Conservation (phyloP, 495 filamentous ascomycete genomes). For the Daldinia grandis region DNA sequence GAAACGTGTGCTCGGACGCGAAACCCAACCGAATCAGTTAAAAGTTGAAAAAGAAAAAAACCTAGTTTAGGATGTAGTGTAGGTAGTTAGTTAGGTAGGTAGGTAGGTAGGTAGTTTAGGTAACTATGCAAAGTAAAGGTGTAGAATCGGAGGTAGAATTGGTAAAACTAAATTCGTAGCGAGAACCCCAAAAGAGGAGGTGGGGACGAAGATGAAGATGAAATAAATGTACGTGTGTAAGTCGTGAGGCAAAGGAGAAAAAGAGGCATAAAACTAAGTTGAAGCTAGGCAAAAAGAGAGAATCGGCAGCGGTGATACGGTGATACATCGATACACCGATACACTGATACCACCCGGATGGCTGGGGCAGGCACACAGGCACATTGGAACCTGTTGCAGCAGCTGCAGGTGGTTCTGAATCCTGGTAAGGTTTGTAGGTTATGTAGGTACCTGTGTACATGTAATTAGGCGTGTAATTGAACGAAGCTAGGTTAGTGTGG, state of each 20-base stretch:
- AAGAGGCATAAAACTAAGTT: neutral
- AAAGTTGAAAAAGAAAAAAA: neutral
- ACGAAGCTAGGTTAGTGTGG: neutral
- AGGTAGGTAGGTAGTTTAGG: neutral
- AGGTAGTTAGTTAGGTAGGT: no score
- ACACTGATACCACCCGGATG: slow-evolving; percentile 14
- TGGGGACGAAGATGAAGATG: neutral
- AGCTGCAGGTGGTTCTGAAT: neutral
- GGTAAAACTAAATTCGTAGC: slow-evolving; percentile 10
- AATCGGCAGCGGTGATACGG: neutral
- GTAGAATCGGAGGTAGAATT: slow-evolving; percentile 7
- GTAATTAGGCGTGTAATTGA: neutral
- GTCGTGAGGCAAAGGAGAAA: neutral
- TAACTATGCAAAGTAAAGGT: neutral
- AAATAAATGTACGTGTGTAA: neutral
- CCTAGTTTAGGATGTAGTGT: no score
- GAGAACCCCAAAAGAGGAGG: slow-evolving; percentile 28
- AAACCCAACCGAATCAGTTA: slow-evolving; percentile 19
- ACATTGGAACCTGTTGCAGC: no score
- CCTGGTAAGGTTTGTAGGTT: no score
- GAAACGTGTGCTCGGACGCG: slow-evolving; percentile 42
- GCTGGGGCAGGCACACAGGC: slow-evolving; percentile 21
- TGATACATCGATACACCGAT: neutral
- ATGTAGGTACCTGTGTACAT: no score
- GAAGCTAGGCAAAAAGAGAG: neutral